Evolutionary conservation across 2,329 filamentous ascomycete genomes (phyloP).

Genomic region (Pezicula radicicola): DNA sequence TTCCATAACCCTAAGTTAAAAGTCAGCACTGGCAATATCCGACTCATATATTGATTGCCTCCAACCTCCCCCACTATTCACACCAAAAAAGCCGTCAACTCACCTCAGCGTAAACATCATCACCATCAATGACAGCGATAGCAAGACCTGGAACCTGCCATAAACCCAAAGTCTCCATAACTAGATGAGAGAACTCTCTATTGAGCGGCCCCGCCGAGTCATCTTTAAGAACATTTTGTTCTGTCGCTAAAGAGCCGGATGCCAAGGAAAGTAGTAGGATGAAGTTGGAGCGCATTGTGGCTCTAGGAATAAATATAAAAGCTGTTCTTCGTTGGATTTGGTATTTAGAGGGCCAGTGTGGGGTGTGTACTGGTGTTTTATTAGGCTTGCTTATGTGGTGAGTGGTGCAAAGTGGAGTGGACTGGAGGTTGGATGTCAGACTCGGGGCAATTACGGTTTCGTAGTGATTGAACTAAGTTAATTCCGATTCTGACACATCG

Average conservation of each 20-base stretch:
- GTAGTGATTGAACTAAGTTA: no score
- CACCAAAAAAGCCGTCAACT: constrained; percentile 5
- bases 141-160: constrained; percentile 48
- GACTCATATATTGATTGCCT: neutral
- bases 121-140: constrained; percentile 43
- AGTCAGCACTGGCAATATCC: neutral
- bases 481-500: no score
- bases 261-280: neutral
- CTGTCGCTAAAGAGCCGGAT: neutral
- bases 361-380: no score
- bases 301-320: no score
- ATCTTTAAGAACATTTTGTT: constrained; percentile 7
- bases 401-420: no score
- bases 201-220: constrained; percentile 11
- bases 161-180: constrained; percentile 29
- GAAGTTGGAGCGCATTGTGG: neutral
- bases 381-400: no score
- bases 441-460: no score
- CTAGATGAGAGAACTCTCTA: constrained; percentile 14
- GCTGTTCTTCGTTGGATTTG: no score
- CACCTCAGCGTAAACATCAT: constrained; percentile 38
- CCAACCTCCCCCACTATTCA: neutral
- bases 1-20: constrained; percentile 33
- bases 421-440: no score
- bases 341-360: no score